Base-by-base conservation (phyloP, 2,329 filamentous ascomycete species). In the Fusarium proliferatum region DNA sequence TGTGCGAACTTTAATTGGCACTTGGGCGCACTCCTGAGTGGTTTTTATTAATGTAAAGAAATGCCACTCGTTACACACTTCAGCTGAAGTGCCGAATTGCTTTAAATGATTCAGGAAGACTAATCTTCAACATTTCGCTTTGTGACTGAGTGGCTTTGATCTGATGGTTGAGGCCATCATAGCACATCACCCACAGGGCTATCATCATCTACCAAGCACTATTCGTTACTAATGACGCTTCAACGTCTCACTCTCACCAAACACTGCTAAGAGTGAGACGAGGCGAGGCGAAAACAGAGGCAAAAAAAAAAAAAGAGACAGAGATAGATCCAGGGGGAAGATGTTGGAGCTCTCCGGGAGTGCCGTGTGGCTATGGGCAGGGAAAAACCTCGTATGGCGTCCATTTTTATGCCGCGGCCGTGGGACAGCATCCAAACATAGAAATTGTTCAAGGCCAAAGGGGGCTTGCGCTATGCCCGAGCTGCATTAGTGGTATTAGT, bases 401-500 rank as follows among this genome's bases (percentile, higher is more conserved):
- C 61, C 67, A 61, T 73, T 75, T 73, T 74, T 75, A 73, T 75
- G 72, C 64, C 39, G 57, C 69, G 73, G 69, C 43, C 64, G 64
- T 76, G 69, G 71, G 69, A 77, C 75, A 77, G 56, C 66, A 75
- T 41, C 70, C 75, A 77, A 77, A 77, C 70, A 76, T 77, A 77
- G 76, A 55, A 75, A 72, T 76, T 74, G 64, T 65, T 33, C 55
- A 64, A 61, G 26, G 60, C 33, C 52, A 70, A 59, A 63, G 67
- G 69, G 64, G 64, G 53, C 55, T 64, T 67, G 63, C 58, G 69
- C 61, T 71, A 63, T 63, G 58, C 55, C 60, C 38, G 28, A 64
- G 42, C 34, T 79, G 71, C 77, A 61, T 45, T 49, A 34, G 19
- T 49, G 63, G 67, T 39, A 34, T 16, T 6, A 65, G 13, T 4